These are phyloP conservation scores for Hydnomerulius pinastri DNA, from an alignment of 768 basidiomycete genomes.

Conservation along the genomic window DNA sequence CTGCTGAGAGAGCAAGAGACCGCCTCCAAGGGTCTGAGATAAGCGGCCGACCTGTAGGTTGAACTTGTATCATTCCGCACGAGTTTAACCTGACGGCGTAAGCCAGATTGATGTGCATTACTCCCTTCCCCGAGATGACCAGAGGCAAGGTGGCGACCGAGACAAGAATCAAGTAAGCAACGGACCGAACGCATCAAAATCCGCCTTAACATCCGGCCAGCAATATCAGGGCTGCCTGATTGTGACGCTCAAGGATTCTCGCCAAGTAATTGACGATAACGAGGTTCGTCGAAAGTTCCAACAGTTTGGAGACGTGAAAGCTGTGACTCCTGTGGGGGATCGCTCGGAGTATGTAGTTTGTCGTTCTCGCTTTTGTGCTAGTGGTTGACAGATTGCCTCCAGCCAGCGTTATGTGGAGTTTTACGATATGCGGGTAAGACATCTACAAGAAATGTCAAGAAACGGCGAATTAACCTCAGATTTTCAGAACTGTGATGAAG, in stretches of 20 bases:
- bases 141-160: constrained; percentile 56
- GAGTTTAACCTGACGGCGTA: constrained; percentile 9
- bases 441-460: not conserved
- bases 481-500: constrained; percentile 69
- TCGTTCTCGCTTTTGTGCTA: not conserved
- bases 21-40: constrained; percentile 88
- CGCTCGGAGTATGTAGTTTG: constrained; percentile 55
- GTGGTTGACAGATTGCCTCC: constrained; percentile 7
- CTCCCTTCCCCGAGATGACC: constrained; percentile 89
- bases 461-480: constrained; percentile 10
- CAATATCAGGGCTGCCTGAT: constrained; percentile 84
- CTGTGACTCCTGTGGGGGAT: constrained; percentile 64
- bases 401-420: constrained; percentile 94
- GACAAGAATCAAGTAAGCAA: constrained; percentile 82
- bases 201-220: constrained; percentile 34
- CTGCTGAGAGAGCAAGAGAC: constrained; percentile 90
- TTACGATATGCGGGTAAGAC: constrained; percentile 80
- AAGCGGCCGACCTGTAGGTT: constrained; percentile 82
- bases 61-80: not conserved
- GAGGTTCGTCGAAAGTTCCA: constrained; percentile 87
- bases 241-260: constrained; percentile 73
- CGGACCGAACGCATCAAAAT: not conserved
- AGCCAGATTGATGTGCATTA: constrained; percentile 97
- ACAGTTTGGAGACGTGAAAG: constrained; percentile 89
- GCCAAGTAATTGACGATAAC: constrained; percentile 76